Percentiles rank a stretch among this genome's conserved stretches.
These are phyloP conservation scores for Chrysoporthe cubensis DNA, from an alignment of 2,329 filamentous ascomycete species.

Conservation along the genomic window DNA sequence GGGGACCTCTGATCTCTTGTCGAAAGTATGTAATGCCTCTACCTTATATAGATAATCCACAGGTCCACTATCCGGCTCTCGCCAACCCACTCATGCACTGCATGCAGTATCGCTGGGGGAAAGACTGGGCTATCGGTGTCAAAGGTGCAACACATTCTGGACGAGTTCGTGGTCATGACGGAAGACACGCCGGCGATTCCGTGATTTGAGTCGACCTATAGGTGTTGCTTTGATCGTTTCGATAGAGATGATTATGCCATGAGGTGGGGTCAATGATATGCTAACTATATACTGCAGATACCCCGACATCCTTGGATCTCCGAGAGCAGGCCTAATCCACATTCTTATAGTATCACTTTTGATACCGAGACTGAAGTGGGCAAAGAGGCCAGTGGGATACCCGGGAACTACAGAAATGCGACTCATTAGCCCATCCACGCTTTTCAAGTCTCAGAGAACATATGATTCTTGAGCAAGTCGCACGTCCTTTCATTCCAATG, in stretches of 20 bases:
- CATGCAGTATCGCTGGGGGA: background rate
- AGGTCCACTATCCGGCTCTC: background rate
- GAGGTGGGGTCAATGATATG: background rate
- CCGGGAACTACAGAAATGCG: background rate
- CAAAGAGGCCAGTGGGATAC: background rate
- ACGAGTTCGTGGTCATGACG: background rate
- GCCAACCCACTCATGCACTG: background rate
- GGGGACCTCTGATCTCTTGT: background rate
- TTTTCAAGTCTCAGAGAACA: background rate
- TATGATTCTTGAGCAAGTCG: no score
- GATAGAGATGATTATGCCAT: background rate
- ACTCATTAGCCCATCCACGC: background rate
- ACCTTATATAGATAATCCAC: background rate
- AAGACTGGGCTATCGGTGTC: background rate
- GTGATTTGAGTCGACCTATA: slow-evolving; percentile 4
- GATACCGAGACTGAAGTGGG: background rate
- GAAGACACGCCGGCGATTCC: background rate
- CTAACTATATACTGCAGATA: background rate
- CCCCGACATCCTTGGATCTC: background rate
- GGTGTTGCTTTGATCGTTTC: background rate
- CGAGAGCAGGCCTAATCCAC: no score
- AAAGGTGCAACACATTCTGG: background rate
- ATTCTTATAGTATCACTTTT: background rate
- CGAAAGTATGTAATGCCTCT: background rate
- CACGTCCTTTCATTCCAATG: no score